Base-by-base conservation (phyloP, 257 asterid species). In the Solanum pennellii region DNA sequence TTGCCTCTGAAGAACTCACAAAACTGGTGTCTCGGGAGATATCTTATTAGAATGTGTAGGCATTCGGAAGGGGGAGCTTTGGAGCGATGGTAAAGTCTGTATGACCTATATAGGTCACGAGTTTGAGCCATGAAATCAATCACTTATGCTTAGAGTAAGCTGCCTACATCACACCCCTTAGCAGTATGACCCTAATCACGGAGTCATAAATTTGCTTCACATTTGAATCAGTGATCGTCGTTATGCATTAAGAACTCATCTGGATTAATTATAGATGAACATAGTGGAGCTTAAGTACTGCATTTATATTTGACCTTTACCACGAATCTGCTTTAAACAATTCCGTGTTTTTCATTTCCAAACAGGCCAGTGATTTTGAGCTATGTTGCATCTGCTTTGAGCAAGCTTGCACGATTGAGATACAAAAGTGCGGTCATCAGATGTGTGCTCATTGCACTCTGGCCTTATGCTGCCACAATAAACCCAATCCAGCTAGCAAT, bases 351-450 rank as follows among this genome's bases (percentile, higher is more conserved):
- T 75, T 16, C 21, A 7, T 49, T 47, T 80, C 33, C n/a, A 8
- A 84, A 44, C 94, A 95, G 98, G 93, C 86, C n/a, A 88, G 89
- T 25, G 95, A 93, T 6, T 82, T 90, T 3, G 94, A 92, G 60
- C 90, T 94, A 62, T 95, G 98, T 89, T 92, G 96, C 93, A 95
- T 95, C 82, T 95, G 98, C 93, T 95, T 95, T 12, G 98, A 95
- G 90, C 95, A 94, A 16, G 89, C 66, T 1, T 94, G 98, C 88
- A 91, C 93, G 21, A 93, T 95, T 7, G 98, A 95, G 93, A 94
- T 95, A 76, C 94, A 92, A 86, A 87, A 87, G 71, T 95, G 98
- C 83, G 94, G 98, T 33, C 98, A 95, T 87, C 95, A 93, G 83
- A 95, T 95, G 96, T 95, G 98, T 88, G 98, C 98, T 42, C 93